A percentile compares a stretch with the other conserved stretches of the same genome.
Evolutionary conservation across 495 filamentous ascomycete genomes (phyloP).

Genomic region (Aspergillus biplanus): DNA sequence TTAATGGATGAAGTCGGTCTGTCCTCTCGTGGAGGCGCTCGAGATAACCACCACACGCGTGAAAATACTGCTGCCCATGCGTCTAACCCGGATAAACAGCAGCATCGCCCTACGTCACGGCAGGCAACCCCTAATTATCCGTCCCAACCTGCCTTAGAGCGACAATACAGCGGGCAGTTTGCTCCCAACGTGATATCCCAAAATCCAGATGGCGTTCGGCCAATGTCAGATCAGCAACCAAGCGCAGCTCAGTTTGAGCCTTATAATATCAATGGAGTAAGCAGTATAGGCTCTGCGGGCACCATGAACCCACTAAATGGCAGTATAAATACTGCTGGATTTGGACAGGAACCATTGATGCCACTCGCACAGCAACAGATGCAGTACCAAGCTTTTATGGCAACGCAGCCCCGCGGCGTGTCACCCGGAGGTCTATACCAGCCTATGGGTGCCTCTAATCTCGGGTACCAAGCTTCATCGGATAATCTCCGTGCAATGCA

Average conservation of each 20-base stretch:
- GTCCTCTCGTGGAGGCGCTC: slow-evolving; percentile 61
- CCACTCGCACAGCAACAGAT: slow-evolving; percentile 49
- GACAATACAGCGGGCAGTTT: slow-evolving; percentile 53
- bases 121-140: slow-evolving; percentile 49
- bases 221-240: slow-evolving; percentile 45
- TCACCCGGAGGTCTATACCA: slow-evolving; percentile 49
- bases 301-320: slow-evolving; percentile 31
- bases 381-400: slow-evolving; percentile 51
- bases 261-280: slow-evolving; percentile 44
- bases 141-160: slow-evolving; percentile 46
- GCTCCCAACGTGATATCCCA: slow-evolving; percentile 40
- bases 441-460: slow-evolving; percentile 38
- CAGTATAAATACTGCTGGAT: slow-evolving; percentile 35
- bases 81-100: slow-evolving; percentile 49
- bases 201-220: slow-evolving; percentile 40
- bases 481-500: slow-evolving; percentile 49
- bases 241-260: slow-evolving; percentile 45
- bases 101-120: slow-evolving; percentile 52
- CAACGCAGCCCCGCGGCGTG: slow-evolving; percentile 48
- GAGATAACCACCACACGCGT: slow-evolving; percentile 50
- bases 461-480: slow-evolving; percentile 45
- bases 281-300: slow-evolving; percentile 30
- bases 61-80: slow-evolving; percentile 34
- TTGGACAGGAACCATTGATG: slow-evolving; percentile 44
- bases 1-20: slow-evolving; percentile 96